Conservation (phyloP, 345 rosid species). For the Ceriops zippeliana region DNA sequence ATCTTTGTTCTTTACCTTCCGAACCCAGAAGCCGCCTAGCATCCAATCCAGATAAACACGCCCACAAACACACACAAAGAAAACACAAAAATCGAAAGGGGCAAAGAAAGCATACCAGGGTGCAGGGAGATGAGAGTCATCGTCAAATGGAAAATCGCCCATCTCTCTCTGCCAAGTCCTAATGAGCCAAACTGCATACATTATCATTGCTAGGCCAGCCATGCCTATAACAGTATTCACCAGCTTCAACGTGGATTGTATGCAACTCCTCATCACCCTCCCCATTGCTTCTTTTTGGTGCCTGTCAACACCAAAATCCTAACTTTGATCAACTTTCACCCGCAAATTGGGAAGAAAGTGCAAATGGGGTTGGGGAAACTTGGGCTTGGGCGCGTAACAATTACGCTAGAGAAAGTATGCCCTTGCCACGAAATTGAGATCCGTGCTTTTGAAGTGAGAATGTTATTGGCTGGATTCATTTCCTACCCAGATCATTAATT, state of each 20-base stretch:
- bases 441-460: too few species aligned
- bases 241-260: slow-evolving; percentile 70
- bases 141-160: slow-evolving; percentile 46
- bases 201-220: slow-evolving; percentile 75
- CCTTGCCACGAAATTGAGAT: too few species aligned
- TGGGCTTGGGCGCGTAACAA: background rate
- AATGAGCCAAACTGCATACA: slow-evolving; percentile 70
- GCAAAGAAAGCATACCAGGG: slow-evolving; percentile 57
- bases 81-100: background rate
- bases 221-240: slow-evolving; percentile 71
- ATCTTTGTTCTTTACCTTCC: background rate
- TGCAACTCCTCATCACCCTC: slow-evolving; percentile 55
- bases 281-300: slow-evolving; percentile 24
- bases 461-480: too few species aligned
- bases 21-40: background rate
- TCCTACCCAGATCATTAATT: too few species aligned
- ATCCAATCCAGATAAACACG: slow-evolving; percentile 2
- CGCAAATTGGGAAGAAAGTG: background rate
- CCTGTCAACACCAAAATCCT: background rate
- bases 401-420: background rate
- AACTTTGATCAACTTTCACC: slow-evolving; percentile 4
- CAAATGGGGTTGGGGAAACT: background rate
- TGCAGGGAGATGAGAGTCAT: slow-evolving; percentile 35
- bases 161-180: slow-evolving; percentile 65
- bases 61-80: background rate